Percentiles rank a stretch among this genome's conserved stretches.
Conservation (phyloP, 768 basidiomycete species). For the Omphalotus guepiniiformis region DNA sequence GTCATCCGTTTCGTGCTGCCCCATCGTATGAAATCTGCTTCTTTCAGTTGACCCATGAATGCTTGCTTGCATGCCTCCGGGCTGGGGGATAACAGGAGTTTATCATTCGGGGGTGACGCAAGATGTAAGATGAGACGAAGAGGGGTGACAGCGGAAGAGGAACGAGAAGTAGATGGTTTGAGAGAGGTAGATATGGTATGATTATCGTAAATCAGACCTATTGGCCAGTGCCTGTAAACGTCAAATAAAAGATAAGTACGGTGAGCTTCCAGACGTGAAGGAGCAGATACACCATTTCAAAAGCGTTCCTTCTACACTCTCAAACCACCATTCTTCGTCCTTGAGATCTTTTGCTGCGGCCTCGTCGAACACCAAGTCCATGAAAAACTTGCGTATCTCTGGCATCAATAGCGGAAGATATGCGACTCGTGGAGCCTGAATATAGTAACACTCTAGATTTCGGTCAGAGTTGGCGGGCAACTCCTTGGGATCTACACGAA, state of each 20-base stretch:
- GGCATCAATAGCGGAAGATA: conserved; percentile 91
- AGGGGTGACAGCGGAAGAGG: conserved; percentile 43
- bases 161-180: conserved; percentile 40
- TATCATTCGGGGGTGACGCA: conserved; percentile 82
- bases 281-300: conserved; percentile 74
- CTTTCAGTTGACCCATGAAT: conserved; percentile 94
- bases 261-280: background rate
- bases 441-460: conserved; percentile 84
- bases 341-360: conserved; percentile 67
- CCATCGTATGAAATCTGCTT: conserved; percentile 97
- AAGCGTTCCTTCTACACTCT: conserved; percentile 75
- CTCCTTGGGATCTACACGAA: conserved; percentile 85
- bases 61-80: conserved; percentile 88
- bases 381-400: conserved; percentile 82
- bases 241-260: conserved; percentile 3
- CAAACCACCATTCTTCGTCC: conserved; percentile 98
- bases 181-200: conserved; percentile 62
- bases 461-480: conserved; percentile 88
- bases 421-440: conserved; percentile 87
- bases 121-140: conserved; percentile 84
- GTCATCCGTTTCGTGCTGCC: conserved; percentile 95
- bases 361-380: conserved; percentile 92
- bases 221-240: conserved; percentile 87
- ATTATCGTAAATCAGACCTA: conserved; percentile 91
- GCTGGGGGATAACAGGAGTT: conserved; percentile 74